Evolutionary conservation across 805 yeast genomes (phyloP).

Genomic region (Debaryomyces hansenii): DNA sequence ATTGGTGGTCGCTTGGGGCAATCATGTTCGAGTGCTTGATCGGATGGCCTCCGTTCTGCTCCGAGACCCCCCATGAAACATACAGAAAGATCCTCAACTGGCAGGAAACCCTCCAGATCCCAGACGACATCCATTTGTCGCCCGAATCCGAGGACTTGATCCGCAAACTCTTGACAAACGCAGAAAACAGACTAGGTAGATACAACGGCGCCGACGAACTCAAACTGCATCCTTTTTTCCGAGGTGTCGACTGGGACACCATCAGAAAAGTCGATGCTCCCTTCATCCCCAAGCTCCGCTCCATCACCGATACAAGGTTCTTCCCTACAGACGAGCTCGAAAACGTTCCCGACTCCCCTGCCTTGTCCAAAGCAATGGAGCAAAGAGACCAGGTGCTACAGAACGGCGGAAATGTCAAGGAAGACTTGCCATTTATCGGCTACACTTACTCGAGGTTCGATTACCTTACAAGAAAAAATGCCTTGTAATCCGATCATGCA

Average conservation of each 20-base stretch:
- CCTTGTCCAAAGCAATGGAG: slow-evolving; percentile 54
- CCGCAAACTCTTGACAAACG: slow-evolving; percentile 68
- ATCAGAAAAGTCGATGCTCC: slow-evolving; percentile 90
- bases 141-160: slow-evolving; percentile 89
- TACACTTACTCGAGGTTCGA: slow-evolving; percentile 95
- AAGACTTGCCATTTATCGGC: slow-evolving; percentile 95
- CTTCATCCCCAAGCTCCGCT: slow-evolving; percentile 85
- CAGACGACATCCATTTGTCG: slow-evolving; percentile 87
- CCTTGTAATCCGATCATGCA: slow-evolving; percentile 24
- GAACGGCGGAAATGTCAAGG: slow-evolving; percentile 48
- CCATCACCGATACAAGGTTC: slow-evolving; percentile 93
- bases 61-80: slow-evolving; percentile 92
- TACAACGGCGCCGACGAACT: slow-evolving; percentile 91
- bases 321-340: slow-evolving; percentile 98
- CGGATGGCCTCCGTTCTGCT: slow-evolving; percentile 97
- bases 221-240: slow-evolving; percentile 86
- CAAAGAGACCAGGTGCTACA: slow-evolving; percentile 57
- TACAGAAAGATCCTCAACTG: slow-evolving; percentile 88
- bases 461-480: slow-evolving; percentile 78
- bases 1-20: slow-evolving; percentile 97
- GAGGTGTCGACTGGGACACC: slow-evolving; percentile 95
- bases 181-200: slow-evolving; percentile 81
- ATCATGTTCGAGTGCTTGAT: slow-evolving; percentile 95
- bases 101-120: slow-evolving; percentile 84
- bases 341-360: slow-evolving; percentile 88